Evolutionary conservation across 176 grass and related monocot species (phyloP).

Genomic region (Carex littledalei): DNA sequence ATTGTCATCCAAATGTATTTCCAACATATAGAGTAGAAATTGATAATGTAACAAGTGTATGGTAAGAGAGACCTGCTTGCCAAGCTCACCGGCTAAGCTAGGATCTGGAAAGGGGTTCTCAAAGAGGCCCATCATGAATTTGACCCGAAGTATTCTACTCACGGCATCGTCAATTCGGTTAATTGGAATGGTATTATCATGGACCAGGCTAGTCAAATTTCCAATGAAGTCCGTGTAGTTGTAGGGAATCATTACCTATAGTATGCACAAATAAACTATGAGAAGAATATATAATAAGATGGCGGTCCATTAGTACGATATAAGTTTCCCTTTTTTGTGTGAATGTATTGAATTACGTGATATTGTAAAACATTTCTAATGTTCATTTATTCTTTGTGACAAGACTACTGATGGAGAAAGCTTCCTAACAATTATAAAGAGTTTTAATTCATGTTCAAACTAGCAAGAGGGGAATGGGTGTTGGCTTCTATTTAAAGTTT

Average conservation of each 20-base stretch:
- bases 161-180: constrained; percentile 74
- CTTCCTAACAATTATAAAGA: neutral
- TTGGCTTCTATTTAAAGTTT: neutral
- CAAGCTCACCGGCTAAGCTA: constrained; percentile 47
- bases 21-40: neutral
- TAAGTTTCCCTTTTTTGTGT: neutral
- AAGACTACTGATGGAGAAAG: neutral
- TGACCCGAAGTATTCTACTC: constrained; percentile 50
- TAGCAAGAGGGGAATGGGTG: neutral
- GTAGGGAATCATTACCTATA: constrained; percentile 45
- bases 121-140: constrained; percentile 67
- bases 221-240: constrained; percentile 28
- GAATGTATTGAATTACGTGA: neutral
- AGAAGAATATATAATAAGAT: neutral
- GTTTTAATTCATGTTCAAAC: neutral
- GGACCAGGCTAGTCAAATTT: constrained; percentile 35
- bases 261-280: neutral
- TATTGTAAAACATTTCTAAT: neutral
- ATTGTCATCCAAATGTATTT: neutral
- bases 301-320: too few species aligned
- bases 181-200: constrained; percentile 38
- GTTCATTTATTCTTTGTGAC: neutral
- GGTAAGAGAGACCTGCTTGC: constrained; percentile 28
- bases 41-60: constrained; percentile 4
- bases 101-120: constrained; percentile 55